Percentiles rank a stretch among this genome's conserved stretches.
Evolutionary conservation across 2,329 filamentous ascomycete genomes (phyloP).

Genomic region (Cladosporium cucumerinum): DNA sequence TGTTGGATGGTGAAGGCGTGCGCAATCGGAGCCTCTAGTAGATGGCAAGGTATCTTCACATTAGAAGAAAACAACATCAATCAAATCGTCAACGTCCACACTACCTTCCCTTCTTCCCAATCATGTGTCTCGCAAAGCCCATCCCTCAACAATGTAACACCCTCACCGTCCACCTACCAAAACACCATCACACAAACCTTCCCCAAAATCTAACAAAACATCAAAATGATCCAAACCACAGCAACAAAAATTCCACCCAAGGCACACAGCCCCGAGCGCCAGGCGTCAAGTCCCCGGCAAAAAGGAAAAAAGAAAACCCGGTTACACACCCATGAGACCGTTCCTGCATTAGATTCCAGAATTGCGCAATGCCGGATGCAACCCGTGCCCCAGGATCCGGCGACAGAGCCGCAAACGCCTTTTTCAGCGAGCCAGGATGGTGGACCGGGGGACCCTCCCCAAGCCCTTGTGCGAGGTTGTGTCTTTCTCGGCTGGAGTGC

Average conservation of each 20-base stretch:
- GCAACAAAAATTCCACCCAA: neutral
- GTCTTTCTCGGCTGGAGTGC: conserved; percentile 1
- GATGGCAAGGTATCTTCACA: neutral
- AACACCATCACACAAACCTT: neutral
- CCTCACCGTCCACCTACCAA: neutral
- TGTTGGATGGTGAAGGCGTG: neutral
- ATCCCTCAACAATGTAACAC: neutral
- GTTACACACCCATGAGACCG: conserved; percentile 3
- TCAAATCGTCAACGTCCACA: no score
- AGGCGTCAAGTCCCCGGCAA: neutral
- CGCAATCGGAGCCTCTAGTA: neutral
- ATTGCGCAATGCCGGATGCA: conserved; percentile 14
- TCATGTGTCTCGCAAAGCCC: neutral
- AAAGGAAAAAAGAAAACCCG: neutral
- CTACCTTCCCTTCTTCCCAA: neutral
- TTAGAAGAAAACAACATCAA: no score
- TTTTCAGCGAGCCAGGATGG: conserved; percentile 1
- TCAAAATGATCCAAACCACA: neutral
- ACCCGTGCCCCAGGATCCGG: neutral
- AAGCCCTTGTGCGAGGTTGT: conserved; percentile 5
- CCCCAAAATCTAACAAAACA: neutral
- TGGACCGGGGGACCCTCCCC: neutral
- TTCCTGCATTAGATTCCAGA: conserved; percentile 16
- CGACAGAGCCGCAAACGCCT: conserved; percentile 9
- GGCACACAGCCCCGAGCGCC: neutral